Conservation (phyloP, 345 rosid species). For the Schrenkiella parvula region DNA sequence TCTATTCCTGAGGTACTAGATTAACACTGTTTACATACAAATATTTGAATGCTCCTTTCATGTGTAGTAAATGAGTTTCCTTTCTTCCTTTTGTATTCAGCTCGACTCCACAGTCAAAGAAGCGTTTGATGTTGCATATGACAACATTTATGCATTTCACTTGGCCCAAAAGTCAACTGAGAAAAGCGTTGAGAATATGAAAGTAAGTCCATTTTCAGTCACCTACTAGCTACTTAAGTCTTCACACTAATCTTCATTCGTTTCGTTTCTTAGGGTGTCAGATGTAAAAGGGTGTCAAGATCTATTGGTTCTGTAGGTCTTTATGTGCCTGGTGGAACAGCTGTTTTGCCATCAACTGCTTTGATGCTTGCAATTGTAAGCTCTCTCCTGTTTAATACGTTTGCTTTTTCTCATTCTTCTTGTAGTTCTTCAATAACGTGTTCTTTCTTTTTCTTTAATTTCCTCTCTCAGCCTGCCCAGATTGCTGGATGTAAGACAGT, state of each 20-base stretch:
- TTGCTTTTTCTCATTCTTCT: neutral
- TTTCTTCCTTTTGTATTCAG: slow-evolving; percentile 35
- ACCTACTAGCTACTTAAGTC: slow-evolving; percentile 10
- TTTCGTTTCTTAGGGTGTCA: slow-evolving; percentile 60
- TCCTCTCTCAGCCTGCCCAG: slow-evolving; percentile 67
- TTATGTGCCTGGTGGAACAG: slow-evolving; percentile 94
- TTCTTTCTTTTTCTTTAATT: slow-evolving; percentile 20
- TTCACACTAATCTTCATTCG: neutral
- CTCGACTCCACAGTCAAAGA: slow-evolving; percentile 54
- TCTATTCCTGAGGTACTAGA: slow-evolving; percentile 58
- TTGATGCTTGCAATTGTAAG: slow-evolving; percentile 90
- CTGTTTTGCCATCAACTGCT: slow-evolving; percentile 93
- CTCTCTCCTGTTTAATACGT: neutral
- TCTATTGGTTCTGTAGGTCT: slow-evolving; percentile 91
- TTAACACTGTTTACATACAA: neutral
- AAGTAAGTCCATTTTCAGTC: slow-evolving; percentile 44
- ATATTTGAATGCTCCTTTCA: neutral
- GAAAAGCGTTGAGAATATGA: slow-evolving; percentile 69
- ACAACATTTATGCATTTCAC: slow-evolving; percentile 85
- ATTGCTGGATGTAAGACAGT: slow-evolving; percentile 88
- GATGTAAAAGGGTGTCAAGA: slow-evolving; percentile 80
- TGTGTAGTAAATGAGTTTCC: neutral
- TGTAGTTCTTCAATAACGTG: neutral
- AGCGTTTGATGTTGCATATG: slow-evolving; percentile 90
- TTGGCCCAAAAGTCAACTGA: slow-evolving; percentile 70